Base-by-base conservation (phyloP, 1,284 basidiomycete species). In the Laetiporus sulphureus region DNA sequence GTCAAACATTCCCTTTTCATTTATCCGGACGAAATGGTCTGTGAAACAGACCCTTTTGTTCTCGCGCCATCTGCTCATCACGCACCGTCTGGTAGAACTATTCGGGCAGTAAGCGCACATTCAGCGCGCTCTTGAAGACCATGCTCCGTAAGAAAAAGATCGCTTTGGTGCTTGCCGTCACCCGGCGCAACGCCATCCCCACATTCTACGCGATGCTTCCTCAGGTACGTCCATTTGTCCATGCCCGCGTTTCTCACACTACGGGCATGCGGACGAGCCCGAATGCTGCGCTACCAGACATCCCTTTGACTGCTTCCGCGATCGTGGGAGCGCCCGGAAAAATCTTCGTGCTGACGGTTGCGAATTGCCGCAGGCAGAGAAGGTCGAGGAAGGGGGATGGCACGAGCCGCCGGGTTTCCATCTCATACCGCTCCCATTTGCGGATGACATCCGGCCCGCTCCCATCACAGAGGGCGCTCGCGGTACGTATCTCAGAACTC, bases 1-100 rank as follows among this genome's bases (percentile, higher is more conserved):
- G 67, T 96, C 54, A 95, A 92, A 58, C 92, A 96, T 62, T 81
- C 91, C 0, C 68, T 80, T 40, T 99, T 99, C 58, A 79, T 99
- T 47, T 92, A 93, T 60, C 96, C 95, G 0, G 86, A 95, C 52
- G 95, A 99, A 59, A 68, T 77, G 60, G 91, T 91, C 47, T 44
- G 74, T 55, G 16, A 27, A 32, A 33, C 4, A 15, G 15, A n/a
- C n/a, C 29, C 20, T 12, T 18, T 38, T 6, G 23, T n/a, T 13
- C 30, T 18, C 27, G 24, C 24, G 18, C 33, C 20, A 19, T 23
- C 18, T 23, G 15, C 5, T n/a, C 10, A 21, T 36, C 16, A 34
- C 25, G 5, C 19, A 30, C 18, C 19, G 11, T 18, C 32, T 29
- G 22, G 23, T 30, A 92, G 86, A 66, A 77, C 25, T 94, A 86